Conservation (phyloP, 371 early-diverging fungal genomes). For the Mucor plumbeus region DNA sequence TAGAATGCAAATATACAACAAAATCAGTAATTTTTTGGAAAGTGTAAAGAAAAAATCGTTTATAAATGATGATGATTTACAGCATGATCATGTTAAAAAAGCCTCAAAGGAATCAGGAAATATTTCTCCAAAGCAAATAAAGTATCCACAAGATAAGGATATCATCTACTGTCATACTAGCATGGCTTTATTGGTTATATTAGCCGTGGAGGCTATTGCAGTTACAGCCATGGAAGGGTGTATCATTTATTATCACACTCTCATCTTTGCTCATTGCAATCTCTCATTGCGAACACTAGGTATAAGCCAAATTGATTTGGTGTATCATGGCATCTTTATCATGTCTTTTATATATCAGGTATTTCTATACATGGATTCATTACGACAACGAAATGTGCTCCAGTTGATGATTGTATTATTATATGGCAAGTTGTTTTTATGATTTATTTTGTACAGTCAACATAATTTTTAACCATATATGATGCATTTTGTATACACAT, state of each 20-base stretch:
- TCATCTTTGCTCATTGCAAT: constrained; percentile 11
- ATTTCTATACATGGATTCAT: constrained; percentile 22
- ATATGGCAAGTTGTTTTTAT: constrained; percentile 20
- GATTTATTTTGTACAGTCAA: background rate
- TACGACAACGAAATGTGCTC: constrained; percentile 17
- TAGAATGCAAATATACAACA: background rate
- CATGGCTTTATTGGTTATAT: constrained; percentile 1
- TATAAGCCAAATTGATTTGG: constrained; percentile 18
- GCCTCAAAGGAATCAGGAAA: background rate
- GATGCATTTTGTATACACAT: background rate
- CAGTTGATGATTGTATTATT: constrained; percentile 17
- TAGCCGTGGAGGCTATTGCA: constrained; percentile 7
- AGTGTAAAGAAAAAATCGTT: background rate
- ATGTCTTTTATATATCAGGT: constrained; percentile 18
- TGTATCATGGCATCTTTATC: constrained; percentile 21
- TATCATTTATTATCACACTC: constrained; percentile 19
- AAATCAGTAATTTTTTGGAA: background rate
- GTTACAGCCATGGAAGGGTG: constrained; percentile 18
- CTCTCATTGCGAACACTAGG: constrained; percentile 14
- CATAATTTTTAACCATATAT: background rate
- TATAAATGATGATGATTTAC: background rate
- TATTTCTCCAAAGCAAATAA: background rate
- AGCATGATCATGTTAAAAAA: background rate
- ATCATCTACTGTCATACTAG: constrained; percentile 7
- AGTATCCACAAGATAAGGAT: background rate